Percentiles rank a stretch among this genome's conserved stretches.
phyloP scores from a whole-genome alignment of 2,329 filamentous ascomycete species.

The Monilinia polystroma region DNA sequence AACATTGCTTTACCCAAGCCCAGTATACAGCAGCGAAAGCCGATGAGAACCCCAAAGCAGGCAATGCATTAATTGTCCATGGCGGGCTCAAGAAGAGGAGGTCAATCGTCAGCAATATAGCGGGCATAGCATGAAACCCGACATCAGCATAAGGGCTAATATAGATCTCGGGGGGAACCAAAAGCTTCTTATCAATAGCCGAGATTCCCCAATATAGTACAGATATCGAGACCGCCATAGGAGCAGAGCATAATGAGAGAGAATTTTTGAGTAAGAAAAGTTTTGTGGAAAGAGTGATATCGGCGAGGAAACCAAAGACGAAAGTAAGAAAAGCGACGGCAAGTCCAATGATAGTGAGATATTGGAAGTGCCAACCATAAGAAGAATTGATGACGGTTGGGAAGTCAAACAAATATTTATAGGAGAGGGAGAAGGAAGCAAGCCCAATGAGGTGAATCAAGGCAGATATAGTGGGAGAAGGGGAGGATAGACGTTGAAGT shows the following conservation, averaged over 20 bases:
- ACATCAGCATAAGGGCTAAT: conserved; percentile 58
- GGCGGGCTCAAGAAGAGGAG: conserved; percentile 69
- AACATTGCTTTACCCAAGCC: conserved; percentile 75
- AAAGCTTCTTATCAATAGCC: conserved; percentile 51
- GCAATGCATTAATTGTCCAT: conserved; percentile 63
- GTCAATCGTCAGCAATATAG: conserved; percentile 63
- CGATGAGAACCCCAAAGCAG: conserved; percentile 58
- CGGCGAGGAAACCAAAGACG: conserved; percentile 59
- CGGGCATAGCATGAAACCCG: conserved; percentile 65
- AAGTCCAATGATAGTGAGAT: conserved; percentile 72
- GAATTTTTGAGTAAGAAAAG: conserved; percentile 68
- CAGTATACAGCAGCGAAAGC: conserved; percentile 66
- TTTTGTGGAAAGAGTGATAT: conserved; percentile 56
- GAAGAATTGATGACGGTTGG: conserved; percentile 54
- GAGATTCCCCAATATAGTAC: conserved; percentile 71
- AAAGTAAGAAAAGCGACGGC: conserved; percentile 61
- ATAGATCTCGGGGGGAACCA: conserved; percentile 55
- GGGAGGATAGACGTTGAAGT: conserved; percentile 64
- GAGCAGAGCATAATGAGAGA: conserved; percentile 63
- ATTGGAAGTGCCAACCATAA: conserved; percentile 55
- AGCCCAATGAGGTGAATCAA: conserved; percentile 58
- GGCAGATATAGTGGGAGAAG: conserved; percentile 62
- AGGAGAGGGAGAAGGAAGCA: conserved; percentile 53
- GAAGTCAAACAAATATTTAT: conserved; percentile 51
- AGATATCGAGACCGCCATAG: conserved; percentile 69